Percentiles rank a stretch among this genome's conserved stretches.
phyloP scores from a whole-genome alignment of 345 rosid species.

The Murraya koenigii region DNA sequence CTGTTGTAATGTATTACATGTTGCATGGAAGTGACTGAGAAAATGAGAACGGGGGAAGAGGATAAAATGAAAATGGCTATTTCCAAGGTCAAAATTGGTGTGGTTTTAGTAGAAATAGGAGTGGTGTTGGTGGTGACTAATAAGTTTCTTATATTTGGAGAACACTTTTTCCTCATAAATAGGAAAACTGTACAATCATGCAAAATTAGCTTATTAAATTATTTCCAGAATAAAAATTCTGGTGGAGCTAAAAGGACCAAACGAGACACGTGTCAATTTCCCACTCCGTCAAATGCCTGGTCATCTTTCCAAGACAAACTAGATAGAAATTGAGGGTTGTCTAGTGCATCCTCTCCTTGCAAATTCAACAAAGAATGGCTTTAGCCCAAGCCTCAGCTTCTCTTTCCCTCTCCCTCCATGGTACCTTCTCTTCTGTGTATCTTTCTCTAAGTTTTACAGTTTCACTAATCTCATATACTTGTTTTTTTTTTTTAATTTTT shows the following conservation, averaged over 20 bases:
- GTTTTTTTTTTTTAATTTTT: neutral
- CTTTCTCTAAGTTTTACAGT: neutral
- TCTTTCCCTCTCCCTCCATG: conserved; percentile 44
- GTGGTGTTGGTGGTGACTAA: neutral
- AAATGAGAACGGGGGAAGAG: neutral
- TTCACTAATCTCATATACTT: neutral
- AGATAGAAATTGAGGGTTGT: neutral
- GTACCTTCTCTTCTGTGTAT: conserved; percentile 21
- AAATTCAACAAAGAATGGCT: conserved; percentile 37
- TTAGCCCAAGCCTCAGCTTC: conserved; percentile 59
- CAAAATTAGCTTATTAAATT: too few species aligned
- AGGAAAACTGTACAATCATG: too few species aligned
- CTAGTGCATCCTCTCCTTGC: neutral
- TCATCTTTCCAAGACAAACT: neutral
- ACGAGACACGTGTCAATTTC: too few species aligned
- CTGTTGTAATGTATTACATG: neutral
- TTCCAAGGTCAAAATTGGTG: neutral
- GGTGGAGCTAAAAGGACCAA: too few species aligned
- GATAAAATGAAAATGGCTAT: conserved; percentile 2
- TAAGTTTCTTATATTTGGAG: neutral
- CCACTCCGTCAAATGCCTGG: neutral
- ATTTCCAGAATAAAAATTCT: too few species aligned
- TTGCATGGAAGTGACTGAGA: neutral
- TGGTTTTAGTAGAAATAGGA: neutral
- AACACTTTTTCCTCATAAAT: neutral